Conservation (phyloP, 495 filamentous ascomycete genomes). For the Penicillium alfredii region DNA sequence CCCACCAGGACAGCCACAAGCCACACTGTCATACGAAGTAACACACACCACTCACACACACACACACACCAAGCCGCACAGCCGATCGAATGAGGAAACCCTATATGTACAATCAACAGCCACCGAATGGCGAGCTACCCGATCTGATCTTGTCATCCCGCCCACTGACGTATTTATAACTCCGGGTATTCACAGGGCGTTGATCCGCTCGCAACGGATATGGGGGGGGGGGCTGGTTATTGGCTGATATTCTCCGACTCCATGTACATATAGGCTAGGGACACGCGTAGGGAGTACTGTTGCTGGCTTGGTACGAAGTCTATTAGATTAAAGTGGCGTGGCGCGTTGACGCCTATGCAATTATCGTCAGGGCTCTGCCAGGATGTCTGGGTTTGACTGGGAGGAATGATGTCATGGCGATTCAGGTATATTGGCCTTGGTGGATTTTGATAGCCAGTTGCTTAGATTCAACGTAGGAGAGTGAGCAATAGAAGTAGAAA, state of each 20-base stretch:
- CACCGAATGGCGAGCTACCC: no score
- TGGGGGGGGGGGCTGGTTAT: slow-evolving; percentile 1
- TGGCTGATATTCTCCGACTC: slow-evolving; percentile 12
- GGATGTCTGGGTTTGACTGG: background rate
- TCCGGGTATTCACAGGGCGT: background rate
- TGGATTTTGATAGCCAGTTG: no score
- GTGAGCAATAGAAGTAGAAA: no score
- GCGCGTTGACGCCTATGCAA: background rate
- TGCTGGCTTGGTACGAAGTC: background rate
- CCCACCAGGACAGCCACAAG: background rate
- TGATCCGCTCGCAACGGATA: background rate
- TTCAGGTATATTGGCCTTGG: no score
- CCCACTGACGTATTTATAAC: slow-evolving; percentile 16
- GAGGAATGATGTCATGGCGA: slow-evolving; percentile 19
- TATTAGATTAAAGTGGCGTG: slow-evolving; percentile 3
- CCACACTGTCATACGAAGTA: slow-evolving; percentile 8
- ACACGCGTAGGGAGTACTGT: background rate
- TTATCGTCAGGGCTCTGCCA: background rate
- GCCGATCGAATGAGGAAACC: no score
- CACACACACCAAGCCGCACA: no score
- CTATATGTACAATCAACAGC: no score
- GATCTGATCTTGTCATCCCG: slow-evolving; percentile 1
- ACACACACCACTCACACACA: no score
- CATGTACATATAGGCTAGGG: no score
- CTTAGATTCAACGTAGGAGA: no score